Evolutionary conservation across 345 rosid species (phyloP), one percentile per base, ranked within the genome.

Genomic region (Gossypium rotundifolium): DNA sequence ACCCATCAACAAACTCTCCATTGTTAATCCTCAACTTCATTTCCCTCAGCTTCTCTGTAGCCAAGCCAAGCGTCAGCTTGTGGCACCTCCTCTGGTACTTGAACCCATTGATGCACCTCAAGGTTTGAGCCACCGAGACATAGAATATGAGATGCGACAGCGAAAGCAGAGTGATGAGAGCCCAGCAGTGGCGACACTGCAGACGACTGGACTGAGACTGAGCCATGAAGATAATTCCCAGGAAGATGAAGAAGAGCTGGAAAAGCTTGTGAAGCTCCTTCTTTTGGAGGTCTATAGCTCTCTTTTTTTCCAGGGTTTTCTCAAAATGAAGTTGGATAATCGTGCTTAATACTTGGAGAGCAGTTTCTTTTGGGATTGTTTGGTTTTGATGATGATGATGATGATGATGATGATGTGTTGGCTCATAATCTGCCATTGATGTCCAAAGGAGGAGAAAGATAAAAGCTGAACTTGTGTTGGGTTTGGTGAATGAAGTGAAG

Each of bases 81-180:
- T 95, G 99, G 79, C 97, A 95, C 74, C 96, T 79, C n/a, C 99
- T 79, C 86, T 95, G 94, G 88, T 95, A 95, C 89, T 91, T 93
- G 83, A 93, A 93, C 49, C 99, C 99, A 71, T 95, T 92, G 87
- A 95, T 90, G 87, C 97, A 93, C 57, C 99, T 78, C 53, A 95
- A 89, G 51, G 93, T 95, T 67, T 93, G 97, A 61, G 99, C 97
- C 7, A 95, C 92, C 1, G 96, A 91, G 75, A 90, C 94, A 76
- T 95, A 95, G 92, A 95, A 95, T 61, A 91, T 80, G 77, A 95
- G 92, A 76, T 91, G 98, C 29, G 94, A 80, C n/a, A 95, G 78
- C 58, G 98, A 91, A 65, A 93, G 96, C 33, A 95, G 87, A 3
- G 79, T 20, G 76, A 95, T 88, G 63, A 91, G 96, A 14, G 81